A percentile compares a stretch with the other conserved stretches of the same genome.
These are phyloP conservation scores for Postia placenta DNA, from an alignment of 768 basidiomycete species.

Conservation along the genomic window DNA sequence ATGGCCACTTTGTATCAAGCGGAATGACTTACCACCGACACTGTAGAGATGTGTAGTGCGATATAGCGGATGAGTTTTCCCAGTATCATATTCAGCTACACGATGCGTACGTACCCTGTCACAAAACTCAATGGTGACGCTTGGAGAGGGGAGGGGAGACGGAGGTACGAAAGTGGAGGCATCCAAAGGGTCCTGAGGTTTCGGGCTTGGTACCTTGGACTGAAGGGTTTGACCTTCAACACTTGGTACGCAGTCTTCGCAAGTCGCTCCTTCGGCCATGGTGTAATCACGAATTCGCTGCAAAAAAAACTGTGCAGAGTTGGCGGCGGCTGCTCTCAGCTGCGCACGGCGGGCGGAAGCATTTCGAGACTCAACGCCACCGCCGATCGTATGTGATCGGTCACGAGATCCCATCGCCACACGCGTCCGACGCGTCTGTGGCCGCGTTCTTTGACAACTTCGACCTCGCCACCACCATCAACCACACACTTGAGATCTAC, in stretches of 20 bases:
- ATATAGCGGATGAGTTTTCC: conserved; percentile 1
- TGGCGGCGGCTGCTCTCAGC: no score
- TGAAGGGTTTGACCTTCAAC: not conserved
- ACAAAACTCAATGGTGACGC: conserved; percentile 87
- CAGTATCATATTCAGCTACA: not conserved
- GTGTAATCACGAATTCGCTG: not conserved
- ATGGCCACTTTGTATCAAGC: not conserved
- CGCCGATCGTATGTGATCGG: conserved; percentile 2
- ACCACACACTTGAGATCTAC: conserved; percentile 2
- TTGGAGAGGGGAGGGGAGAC: conserved; percentile 37
- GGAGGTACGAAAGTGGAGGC: conserved; percentile 54
- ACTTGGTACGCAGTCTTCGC: conserved; percentile 14
- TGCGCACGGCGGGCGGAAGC: no score
- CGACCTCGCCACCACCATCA: no score
- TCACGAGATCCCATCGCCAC: conserved; percentile 12
- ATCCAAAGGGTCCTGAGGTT: conserved; percentile 28
- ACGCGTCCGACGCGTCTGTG: conserved; percentile 21
- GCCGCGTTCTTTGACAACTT: conserved; percentile 49
- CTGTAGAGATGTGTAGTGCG: conserved; percentile 27
- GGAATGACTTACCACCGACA: conserved; percentile 76
- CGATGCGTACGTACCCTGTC: conserved; percentile 65
- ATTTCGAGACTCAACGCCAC: no score
- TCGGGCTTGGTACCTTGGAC: not conserved
- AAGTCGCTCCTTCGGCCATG: conserved; percentile 23
- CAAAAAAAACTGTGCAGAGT: no score